Base-by-base conservation (phyloP, 768 basidiomycete species). In the Suillus variegatus region DNA sequence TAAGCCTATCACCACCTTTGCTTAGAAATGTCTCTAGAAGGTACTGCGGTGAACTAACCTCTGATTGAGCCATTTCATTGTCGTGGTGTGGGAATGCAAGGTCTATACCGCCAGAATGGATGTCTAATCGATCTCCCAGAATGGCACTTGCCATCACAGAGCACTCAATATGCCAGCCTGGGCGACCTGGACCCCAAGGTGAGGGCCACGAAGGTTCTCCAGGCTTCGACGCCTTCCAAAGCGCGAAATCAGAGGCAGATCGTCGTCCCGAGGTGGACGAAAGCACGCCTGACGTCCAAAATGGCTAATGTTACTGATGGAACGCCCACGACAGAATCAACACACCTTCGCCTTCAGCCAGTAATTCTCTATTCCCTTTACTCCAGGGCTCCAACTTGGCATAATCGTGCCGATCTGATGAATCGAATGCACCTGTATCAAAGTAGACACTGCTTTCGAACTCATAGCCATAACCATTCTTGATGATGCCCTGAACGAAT, bases 151-250 rank as follows among this genome's bases (percentile, higher is more conserved):
- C 96, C 97, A 99, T 99, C 41, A 97, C 97, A 4, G 94, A 96
- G 79, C 97, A 99, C 76, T 99, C 97, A 65, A 99, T 99, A 76
- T 99, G 97, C 97, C 97, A 99, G 18, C 97, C 97, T 4, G 97
- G 97, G 51, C 97, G 85, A n/a, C 96, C 95, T 49, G 81, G 36
- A 71, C 97, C 97, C 97, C 97, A 99, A 6, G 94, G 91, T 13
- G 95, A 97, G 0, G 90, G 87, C 97, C 97, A 99, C 4, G 90
- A 90, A 2, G 97, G 97, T 76, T 99, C 97, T 8, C 97, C 97
- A 3, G 94, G 88, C 80, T 95, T 97, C 38, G 94, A 94, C 2
- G 92, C 89, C 79, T 99, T 99, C 97, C 97, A 99, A 14, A 99
- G 82, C 6, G 97, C 97, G 77, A 99, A 99, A 78, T 99, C 97